Evolutionary conservation across 768 basidiomycete species (phyloP).

Genomic region (Daedalea quercina): DNA sequence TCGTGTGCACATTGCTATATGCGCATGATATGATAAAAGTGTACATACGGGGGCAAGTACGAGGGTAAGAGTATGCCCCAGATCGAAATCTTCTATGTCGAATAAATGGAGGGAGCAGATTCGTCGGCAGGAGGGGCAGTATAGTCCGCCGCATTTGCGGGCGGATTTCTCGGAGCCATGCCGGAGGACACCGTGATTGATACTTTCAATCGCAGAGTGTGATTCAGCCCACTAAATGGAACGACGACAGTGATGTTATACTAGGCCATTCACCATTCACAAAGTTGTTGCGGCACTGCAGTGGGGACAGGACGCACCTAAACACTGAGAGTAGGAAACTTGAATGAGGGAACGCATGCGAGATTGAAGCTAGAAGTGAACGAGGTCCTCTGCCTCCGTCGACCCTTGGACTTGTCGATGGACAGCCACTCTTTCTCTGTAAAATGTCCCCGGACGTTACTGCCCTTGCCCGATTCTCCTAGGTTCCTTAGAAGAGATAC

Average conservation of each 20-base stretch:
- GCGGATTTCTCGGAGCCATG: not conserved
- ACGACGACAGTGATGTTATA: conserved; percentile 7
- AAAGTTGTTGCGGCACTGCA: not conserved
- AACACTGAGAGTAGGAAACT: not conserved
- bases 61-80: too few relatives aligned
- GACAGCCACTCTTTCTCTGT: conserved; percentile 1
- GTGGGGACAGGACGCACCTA: conserved; percentile 1
- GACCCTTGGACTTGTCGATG: conserved; percentile 1
- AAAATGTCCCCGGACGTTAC: not conserved
- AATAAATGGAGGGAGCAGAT: not conserved
- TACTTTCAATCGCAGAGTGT: conserved; percentile 3
- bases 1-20: too few relatives aligned
- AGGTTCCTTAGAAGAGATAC: not conserved
- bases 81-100: too few relatives aligned
- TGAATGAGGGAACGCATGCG: conserved; percentile 10
- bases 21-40: too few relatives aligned
- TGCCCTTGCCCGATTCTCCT: not conserved
- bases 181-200: conserved; percentile 6
- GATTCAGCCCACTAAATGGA: conserved; percentile 9
- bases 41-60: not conserved
- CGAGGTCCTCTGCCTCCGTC: conserved; percentile 11
- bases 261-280: not conserved
- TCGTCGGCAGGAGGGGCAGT: not conserved
- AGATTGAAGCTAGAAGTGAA: conserved; percentile 9
- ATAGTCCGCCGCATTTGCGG: not conserved